Evolutionary conservation across 2,329 filamentous ascomycete species (phyloP).

Genomic region (Drechslerella stenobrocha): DNA sequence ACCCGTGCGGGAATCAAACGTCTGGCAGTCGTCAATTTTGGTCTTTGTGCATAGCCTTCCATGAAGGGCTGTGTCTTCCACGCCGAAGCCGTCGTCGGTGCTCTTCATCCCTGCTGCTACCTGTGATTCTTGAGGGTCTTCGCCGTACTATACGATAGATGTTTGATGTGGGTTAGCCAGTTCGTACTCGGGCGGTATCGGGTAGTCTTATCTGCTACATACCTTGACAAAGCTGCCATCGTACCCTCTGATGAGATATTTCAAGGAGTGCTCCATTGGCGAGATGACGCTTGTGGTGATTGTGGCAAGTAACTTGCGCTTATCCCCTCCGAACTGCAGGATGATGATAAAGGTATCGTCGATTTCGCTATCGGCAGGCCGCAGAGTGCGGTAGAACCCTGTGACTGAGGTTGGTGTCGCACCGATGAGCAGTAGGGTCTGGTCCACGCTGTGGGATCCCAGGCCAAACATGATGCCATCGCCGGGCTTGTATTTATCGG

Average conservation of each 20-base stretch:
- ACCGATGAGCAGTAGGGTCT: slow-evolving; percentile 56
- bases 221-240: slow-evolving; percentile 57
- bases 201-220: neutral
- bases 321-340: slow-evolving; percentile 28
- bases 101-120: slow-evolving; percentile 34
- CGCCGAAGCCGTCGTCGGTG: slow-evolving; percentile 38
- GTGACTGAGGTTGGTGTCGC: slow-evolving; percentile 50
- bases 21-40: slow-evolving; percentile 25
- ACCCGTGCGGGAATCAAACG: slow-evolving; percentile 16
- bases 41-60: slow-evolving; percentile 36
- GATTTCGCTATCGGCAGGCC: slow-evolving; percentile 51
- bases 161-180: too few species aligned
- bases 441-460: slow-evolving; percentile 56
- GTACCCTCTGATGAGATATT: slow-evolving; percentile 55
- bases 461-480: slow-evolving; percentile 56
- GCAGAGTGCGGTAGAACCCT: slow-evolving; percentile 53
- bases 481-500: slow-evolving; percentile 38
- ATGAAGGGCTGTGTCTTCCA: slow-evolving; percentile 32
- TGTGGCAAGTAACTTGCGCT: slow-evolving; percentile 53
- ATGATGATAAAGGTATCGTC: slow-evolving; percentile 52
- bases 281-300: slow-evolving; percentile 55
- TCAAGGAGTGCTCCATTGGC: slow-evolving; percentile 54
- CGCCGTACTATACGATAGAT: slow-evolving; percentile 23
- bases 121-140: slow-evolving; percentile 40
- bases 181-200: too few species aligned